Evolutionary conservation across 2,329 filamentous ascomycete species (phyloP), one percentile per base, ranked within the genome.

Genomic region (Fusarium sp.): DNA sequence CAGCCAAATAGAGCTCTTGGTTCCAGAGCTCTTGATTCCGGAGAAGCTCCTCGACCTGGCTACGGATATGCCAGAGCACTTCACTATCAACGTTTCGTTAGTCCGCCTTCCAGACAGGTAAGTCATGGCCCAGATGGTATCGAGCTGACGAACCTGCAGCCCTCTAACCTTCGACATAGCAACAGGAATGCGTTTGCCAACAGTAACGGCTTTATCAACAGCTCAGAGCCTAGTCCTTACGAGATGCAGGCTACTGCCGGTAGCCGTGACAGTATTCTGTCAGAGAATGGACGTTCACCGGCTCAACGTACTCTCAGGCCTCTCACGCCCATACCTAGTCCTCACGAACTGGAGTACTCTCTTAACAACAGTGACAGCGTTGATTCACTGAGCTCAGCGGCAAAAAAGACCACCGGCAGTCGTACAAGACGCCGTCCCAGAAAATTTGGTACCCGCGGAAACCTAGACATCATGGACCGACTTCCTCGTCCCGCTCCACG

Each of bases 141-240:
- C 18, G 27, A 67, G 27, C 49, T 66, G 29, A 67, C 49, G 2
- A 27, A 43, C 34, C 20, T 62, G 2, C 63, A 67, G 62, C 18
- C 42, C 8, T 50, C 8, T 22, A 29, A 43, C 14, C 34, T n/a
- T 29, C 50, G 20, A 27, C 25, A 29, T 30, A 22, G 11, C 52
- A 38, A 24, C 27, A 61, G 30, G 14, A 25, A 15, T 25, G 40
- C 46, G 10, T 34, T 27, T 30, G 5, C 29, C 29, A 30, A 30
- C 10, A 38, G 18, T 38, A 38, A 38, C 18, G 6, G 34, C 34
- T 38, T 34, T 52, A 6, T n/a, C 18, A 53, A n/a, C 50, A 40
- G 24, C 24, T 29, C 34, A 6, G 50, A 53, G 6, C 50, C 50
- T 15, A 53, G 18, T n/a, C 30, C 30, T n/a, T 51, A 51, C 12